Evolutionary conservation across 2,329 filamentous ascomycete genomes (phyloP).

Genomic region (Sclerotinia borealis): DNA sequence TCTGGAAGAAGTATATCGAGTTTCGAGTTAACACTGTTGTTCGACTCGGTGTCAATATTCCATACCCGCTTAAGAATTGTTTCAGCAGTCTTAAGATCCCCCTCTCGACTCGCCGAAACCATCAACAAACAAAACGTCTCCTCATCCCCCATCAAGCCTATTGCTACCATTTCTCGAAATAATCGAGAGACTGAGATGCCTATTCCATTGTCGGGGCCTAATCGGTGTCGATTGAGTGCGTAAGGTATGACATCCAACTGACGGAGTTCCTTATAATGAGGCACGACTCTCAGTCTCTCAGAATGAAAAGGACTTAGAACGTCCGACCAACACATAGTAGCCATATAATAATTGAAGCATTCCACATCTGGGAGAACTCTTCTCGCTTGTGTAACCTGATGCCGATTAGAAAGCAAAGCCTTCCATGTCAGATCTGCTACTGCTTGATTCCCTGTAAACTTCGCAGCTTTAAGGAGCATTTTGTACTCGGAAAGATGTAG

Average conservation of each 20-base stretch:
- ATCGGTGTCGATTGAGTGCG: constrained; percentile 22
- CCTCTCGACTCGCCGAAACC: constrained; percentile 46
- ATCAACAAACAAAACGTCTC: constrained; percentile 49
- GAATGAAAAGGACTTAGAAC: constrained; percentile 36
- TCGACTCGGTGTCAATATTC: constrained; percentile 38
- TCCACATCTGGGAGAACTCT: constrained; percentile 38
- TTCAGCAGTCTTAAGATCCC: constrained; percentile 41
- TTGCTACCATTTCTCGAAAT: constrained; percentile 43
- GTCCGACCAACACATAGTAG: constrained; percentile 42
- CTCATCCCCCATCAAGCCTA: constrained; percentile 42
- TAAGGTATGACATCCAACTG: constrained; percentile 15
- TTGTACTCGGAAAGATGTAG: constrained; percentile 44
- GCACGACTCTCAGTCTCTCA: constrained; percentile 30
- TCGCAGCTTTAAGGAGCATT: constrained; percentile 46
- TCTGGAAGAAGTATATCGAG: constrained; percentile 36
- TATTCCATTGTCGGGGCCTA: constrained; percentile 19
- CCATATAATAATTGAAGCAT: constrained; percentile 52
- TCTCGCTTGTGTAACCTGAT: neutral
- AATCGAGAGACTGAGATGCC: constrained; percentile 25
- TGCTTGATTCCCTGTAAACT: constrained; percentile 39
- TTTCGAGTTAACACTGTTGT: constrained; percentile 12
- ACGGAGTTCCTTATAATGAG: constrained; percentile 26
- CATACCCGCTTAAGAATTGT: constrained; percentile 46
- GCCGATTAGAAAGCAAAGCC: constrained; percentile 34
- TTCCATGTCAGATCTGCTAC: constrained; percentile 43